Evolutionary conservation across 1,284 basidiomycete genomes (phyloP), one percentile per base, ranked within the genome.

Genomic region (Austroboletus novae-zelandiae): DNA sequence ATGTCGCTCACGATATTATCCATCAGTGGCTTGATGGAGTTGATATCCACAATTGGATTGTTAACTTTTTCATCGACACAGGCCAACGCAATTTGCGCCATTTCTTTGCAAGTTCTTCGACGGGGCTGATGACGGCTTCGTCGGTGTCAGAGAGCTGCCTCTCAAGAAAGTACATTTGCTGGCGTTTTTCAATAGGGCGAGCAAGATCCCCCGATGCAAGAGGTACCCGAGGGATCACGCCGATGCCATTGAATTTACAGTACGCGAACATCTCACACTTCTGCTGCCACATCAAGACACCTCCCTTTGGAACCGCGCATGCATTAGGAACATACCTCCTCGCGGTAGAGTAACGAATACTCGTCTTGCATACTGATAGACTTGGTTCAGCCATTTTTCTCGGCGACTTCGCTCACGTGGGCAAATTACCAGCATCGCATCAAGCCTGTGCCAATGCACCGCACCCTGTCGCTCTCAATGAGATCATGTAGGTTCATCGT

Each of bases 201-300:
- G 74, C 71, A 11, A 78, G 72, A 36, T 57, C 35, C 9, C 78
- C 78, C 3, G 52, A 54, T 5, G 61, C 55, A 9, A 79, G 69
- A 2, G 74, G 73, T 1, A 66, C 60, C 67, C 69, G 78, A 1
- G 73, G 67, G 11, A 79, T 71, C 35, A 79, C 55, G 0, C 76
- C 74, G 42, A 78, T 76, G 20, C 76, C 78, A 14, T 75, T 64
- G 51, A 66, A 70, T 7, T 72, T 67, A 61, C 75, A 78, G 61
- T 75, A 80, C 2, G 67, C 65, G 15, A 74, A 58, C 73, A 79
- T 75, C 53, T 78, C 77, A 1, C 67, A 61, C 51, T 81, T 78
- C 74, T 77, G 47, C 2, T 18, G 31, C 7, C 5, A 2, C 1
- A 15, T 59, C 35, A 50, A 10, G 29, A 1, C 9, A 30, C n/a